Conservation (phyloP, 179 eudicot species). For the Camellia oleifera region DNA sequence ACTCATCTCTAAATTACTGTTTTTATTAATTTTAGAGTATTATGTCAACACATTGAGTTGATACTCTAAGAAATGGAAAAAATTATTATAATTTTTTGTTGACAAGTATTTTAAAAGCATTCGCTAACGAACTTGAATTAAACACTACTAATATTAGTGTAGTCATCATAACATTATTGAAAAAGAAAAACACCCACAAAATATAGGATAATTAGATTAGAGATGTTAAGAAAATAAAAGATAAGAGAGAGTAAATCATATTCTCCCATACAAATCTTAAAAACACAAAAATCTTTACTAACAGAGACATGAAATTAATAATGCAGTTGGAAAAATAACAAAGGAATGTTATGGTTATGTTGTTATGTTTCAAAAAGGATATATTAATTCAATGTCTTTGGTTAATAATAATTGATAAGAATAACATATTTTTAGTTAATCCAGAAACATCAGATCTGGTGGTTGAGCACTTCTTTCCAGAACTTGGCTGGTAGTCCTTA, state of each 20-base stretch:
- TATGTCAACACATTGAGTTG: no score
- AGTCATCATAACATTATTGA: no score
- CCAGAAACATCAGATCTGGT: slow-evolving; percentile 1
- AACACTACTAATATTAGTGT: no score
- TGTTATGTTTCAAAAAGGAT: neutral
- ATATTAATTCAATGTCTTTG: neutral
- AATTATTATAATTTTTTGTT: no score
- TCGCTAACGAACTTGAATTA: no score
- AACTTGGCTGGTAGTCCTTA: slow-evolving; percentile 48
- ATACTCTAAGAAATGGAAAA: no score
- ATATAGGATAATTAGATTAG: neutral
- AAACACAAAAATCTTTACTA: neutral
- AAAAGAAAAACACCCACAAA: no score
- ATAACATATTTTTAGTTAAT: neutral
- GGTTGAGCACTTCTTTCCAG: slow-evolving; percentile 19
- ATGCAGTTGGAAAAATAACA: neutral
- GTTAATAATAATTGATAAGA: neutral
- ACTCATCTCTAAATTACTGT: no score
- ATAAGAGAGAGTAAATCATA: no score
- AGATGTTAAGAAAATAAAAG: neutral
- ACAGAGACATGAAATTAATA: neutral
- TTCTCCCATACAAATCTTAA: no score
- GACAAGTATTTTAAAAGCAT: no score
- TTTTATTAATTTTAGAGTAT: no score
- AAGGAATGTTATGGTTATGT: neutral